phyloP scores from a whole-genome alignment of 345 rosid genomes.

The Lepidium aucheri region DNA sequence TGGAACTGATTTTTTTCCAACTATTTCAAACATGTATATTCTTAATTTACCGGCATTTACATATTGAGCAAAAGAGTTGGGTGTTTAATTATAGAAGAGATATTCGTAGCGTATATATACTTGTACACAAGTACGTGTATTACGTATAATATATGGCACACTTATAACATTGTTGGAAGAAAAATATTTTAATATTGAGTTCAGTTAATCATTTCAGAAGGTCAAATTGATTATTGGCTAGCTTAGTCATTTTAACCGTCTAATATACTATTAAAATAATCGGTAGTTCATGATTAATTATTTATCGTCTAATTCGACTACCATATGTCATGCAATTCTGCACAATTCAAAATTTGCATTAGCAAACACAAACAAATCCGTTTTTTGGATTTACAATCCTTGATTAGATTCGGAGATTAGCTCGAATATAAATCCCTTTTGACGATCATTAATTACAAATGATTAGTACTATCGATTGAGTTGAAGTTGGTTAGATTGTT shows the following conservation, averaged over 20 bases:
- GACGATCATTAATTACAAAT: not conserved
- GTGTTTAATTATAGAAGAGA: not conserved
- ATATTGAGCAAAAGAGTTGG: not conserved
- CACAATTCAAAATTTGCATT: not conserved
- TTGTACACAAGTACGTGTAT: not conserved
- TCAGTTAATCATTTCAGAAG: not conserved
- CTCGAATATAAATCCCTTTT: not conserved
- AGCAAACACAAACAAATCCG: not conserved
- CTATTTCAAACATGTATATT: not conserved
- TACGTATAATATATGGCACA: not conserved
- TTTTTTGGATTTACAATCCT: not conserved
- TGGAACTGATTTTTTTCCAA: not conserved
- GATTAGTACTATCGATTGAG: not conserved
- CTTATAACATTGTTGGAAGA: not conserved
- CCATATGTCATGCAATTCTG: not conserved
- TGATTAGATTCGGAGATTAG: not conserved
- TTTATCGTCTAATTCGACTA: not conserved
- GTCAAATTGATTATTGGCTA: not conserved
- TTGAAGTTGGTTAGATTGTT: not conserved
- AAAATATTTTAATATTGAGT: not conserved
- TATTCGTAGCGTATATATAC: not conserved
- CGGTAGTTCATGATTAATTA: not conserved
- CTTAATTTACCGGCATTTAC: slow-evolving; percentile 5
- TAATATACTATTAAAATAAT: not conserved
- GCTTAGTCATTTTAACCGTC: not conserved